Percentiles rank a stretch among this genome's conserved stretches.
Conservation (phyloP, 495 filamentous ascomycete genomes). For the Aspergillus carlsbadensis region DNA sequence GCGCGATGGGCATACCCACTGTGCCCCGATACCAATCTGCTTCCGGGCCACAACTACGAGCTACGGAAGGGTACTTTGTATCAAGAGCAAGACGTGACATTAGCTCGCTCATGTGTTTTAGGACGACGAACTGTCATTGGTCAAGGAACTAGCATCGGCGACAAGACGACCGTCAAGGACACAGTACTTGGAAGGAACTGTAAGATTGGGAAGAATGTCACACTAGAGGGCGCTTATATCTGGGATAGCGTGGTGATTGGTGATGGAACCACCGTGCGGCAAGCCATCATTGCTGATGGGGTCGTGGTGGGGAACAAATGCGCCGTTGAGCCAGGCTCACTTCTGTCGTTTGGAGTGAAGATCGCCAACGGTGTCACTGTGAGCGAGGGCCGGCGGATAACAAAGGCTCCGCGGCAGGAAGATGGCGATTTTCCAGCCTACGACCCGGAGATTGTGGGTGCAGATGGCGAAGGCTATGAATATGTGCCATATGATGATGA, state of each 20-base stretch:
- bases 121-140: slow-evolving; percentile 72
- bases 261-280: slow-evolving; percentile 66
- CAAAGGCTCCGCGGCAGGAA: slow-evolving; percentile 47
- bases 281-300: slow-evolving; percentile 73
- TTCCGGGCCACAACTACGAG: slow-evolving; percentile 72
- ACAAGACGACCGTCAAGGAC: slow-evolving; percentile 63
- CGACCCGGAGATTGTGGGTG: slow-evolving; percentile 50
- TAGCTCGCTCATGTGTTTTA: slow-evolving; percentile 70
- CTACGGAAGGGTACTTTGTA: slow-evolving; percentile 64
- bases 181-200: slow-evolving; percentile 82
- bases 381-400: slow-evolving; percentile 52
- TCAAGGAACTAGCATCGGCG: slow-evolving; percentile 69
- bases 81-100: slow-evolving; percentile 66
- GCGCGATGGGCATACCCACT: slow-evolving; percentile 91
- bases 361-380: slow-evolving; percentile 62
- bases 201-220: slow-evolving; percentile 79
- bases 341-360: slow-evolving; percentile 76
- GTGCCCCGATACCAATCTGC: slow-evolving; percentile 83
- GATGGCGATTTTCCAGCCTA: slow-evolving; percentile 44
- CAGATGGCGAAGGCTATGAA: slow-evolving; percentile 45
- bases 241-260: slow-evolving; percentile 82
- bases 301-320: slow-evolving; percentile 69
- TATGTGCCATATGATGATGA: slow-evolving; percentile 53
- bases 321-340: slow-evolving; percentile 64
- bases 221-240: slow-evolving; percentile 77